Conservation (phyloP, 495 filamentous ascomycete species). For the Hypoxylon rickii region DNA sequence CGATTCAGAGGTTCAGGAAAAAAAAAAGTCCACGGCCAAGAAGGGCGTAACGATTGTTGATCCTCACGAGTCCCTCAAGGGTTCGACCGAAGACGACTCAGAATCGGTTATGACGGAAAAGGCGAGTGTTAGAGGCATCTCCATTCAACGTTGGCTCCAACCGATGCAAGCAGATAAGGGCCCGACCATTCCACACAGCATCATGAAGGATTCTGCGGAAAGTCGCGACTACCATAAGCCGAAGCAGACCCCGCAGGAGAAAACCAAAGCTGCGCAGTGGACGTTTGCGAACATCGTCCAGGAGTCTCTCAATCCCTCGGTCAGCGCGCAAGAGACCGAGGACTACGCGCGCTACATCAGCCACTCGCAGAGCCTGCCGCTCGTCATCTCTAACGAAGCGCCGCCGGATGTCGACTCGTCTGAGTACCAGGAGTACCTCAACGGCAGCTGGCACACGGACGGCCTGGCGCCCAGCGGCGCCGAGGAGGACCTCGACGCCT, state of each 20-base stretch:
- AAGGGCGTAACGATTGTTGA: conserved; percentile 67
- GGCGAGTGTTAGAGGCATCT: conserved; percentile 43
- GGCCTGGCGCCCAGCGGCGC: conserved; percentile 36
- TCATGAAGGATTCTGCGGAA: conserved; percentile 50
- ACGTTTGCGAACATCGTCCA: conserved; percentile 83
- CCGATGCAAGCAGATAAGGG: conserved; percentile 44
- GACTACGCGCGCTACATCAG: conserved; percentile 92
- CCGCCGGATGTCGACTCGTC: conserved; percentile 55
- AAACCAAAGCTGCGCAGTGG: conserved; percentile 76
- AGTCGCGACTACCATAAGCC: conserved; percentile 32
- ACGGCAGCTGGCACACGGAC: conserved; percentile 54
- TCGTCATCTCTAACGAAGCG: conserved; percentile 77
- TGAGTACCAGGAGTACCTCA: conserved; percentile 77
- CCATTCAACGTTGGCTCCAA: conserved; percentile 60
- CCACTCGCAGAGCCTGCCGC: conserved; percentile 85
- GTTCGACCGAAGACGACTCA: conserved; percentile 41
- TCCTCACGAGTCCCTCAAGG: conserved; percentile 49
- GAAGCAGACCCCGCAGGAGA: conserved; percentile 58
- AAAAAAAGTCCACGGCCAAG: conserved; percentile 49
- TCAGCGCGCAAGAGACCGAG: conserved; percentile 71
- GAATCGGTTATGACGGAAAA: conserved; percentile 45
- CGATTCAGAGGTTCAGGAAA: conserved; percentile 54
- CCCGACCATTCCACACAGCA: conserved; percentile 45
- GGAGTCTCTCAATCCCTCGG: conserved; percentile 78
- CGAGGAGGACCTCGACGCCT: conserved; percentile 75